Evolutionary conservation across 2,329 filamentous ascomycete species (phyloP).

Genomic region (Sodiomyces alkalinus): DNA sequence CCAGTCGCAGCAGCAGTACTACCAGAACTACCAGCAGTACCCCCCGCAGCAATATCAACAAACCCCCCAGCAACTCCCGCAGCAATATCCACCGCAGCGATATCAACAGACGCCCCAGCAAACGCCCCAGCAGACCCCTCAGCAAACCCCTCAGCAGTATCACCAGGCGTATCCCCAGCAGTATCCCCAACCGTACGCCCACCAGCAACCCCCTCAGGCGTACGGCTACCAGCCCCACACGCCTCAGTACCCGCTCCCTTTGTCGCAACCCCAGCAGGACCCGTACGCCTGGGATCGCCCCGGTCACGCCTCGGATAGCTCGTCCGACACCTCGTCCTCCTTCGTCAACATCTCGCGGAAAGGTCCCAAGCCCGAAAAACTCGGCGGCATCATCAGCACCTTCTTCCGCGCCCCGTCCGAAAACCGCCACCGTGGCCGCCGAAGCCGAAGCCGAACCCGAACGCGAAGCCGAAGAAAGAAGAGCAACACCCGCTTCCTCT

Average conservation of each 20-base stretch:
- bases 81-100: conserved; percentile 6
- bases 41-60: conserved; percentile 5
- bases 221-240: conserved; percentile 1
- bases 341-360: conserved; percentile 51
- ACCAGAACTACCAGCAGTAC: not conserved
- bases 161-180: conserved; percentile 2
- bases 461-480: conserved; percentile 27
- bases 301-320: conserved; percentile 17
- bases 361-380: conserved; percentile 26
- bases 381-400: conserved; percentile 40
- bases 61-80: conserved; percentile 10
- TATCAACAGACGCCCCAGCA: conserved; percentile 3
- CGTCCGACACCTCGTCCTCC: conserved; percentile 40
- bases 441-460: conserved; percentile 19
- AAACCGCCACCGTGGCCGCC: conserved; percentile 23
- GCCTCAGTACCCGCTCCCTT: conserved; percentile 5
- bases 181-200: conserved; percentile 7
- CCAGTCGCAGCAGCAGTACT: conserved; percentile 2
- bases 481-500: conserved; percentile 38
- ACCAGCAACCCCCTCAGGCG: conserved; percentile 7
- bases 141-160: conserved; percentile 6
- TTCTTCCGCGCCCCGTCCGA: conserved; percentile 51
- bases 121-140: conserved; percentile 7
- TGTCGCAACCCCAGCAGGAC: conserved; percentile 6
- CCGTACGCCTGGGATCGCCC: not conserved